phyloP scores from a whole-genome alignment of 2,329 filamentous ascomycete species.

The Alternaria triticina region DNA sequence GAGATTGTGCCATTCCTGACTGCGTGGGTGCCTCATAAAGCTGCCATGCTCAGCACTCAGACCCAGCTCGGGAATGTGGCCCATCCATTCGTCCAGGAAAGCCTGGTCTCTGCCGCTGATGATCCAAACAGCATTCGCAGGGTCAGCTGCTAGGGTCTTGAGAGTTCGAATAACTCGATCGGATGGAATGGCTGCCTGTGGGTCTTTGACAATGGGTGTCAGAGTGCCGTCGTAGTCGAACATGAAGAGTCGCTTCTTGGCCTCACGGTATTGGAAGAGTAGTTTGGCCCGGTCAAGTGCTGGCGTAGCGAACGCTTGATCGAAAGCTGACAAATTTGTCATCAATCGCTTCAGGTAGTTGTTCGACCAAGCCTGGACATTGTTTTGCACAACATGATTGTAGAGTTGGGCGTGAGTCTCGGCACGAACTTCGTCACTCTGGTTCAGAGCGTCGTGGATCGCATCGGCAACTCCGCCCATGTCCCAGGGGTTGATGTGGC shows the following conservation, averaged over 20 bases:
- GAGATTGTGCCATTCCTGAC: slow-evolving; percentile 83
- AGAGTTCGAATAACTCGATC: slow-evolving; percentile 81
- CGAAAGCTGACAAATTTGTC: slow-evolving; percentile 78
- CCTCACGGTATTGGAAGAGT: slow-evolving; percentile 74
- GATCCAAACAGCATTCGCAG: slow-evolving; percentile 93
- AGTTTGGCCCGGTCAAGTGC: slow-evolving; percentile 77
- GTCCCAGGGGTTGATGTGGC: slow-evolving; percentile 98
- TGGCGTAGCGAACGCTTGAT: slow-evolving; percentile 78
- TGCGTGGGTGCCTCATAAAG: slow-evolving; percentile 84
- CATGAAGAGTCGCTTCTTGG: slow-evolving; percentile 88
- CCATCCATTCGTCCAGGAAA: slow-evolving; percentile 88
- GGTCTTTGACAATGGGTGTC: slow-evolving; percentile 91
- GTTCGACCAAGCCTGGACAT: slow-evolving; percentile 84
- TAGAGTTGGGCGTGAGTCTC: slow-evolving; percentile 78
- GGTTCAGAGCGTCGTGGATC: slow-evolving; percentile 80
- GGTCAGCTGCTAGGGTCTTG: slow-evolving; percentile 78
- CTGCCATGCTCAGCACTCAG: slow-evolving; percentile 97
- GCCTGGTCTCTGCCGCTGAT: slow-evolving; percentile 93
- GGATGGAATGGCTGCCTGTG: slow-evolving; percentile 85
- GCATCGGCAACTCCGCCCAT: slow-evolving; percentile 81
- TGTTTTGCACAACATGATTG: slow-evolving; percentile 82
- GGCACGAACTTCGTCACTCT: slow-evolving; percentile 70
- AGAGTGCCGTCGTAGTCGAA: slow-evolving; percentile 98
- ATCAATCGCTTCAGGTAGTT: slow-evolving; percentile 80
- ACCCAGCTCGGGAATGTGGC: slow-evolving; percentile 87